Evolutionary conservation across 148 eudicot species (phyloP).

Genomic region (Chenopodium quinoa): DNA sequence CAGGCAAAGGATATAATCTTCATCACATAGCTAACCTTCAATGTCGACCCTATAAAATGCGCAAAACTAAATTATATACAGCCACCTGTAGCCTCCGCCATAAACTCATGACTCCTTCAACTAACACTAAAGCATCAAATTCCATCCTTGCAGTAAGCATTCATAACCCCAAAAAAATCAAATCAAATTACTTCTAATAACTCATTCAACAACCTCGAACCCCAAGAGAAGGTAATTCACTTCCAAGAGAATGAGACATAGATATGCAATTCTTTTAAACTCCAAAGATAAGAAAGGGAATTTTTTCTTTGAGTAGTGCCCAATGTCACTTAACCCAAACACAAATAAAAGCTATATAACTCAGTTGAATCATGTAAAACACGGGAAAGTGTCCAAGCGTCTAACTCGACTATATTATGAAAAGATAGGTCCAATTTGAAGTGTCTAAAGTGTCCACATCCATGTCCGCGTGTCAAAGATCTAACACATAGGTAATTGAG

Average conservation of each 20-base stretch:
- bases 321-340: neutral
- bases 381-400: too few species aligned
- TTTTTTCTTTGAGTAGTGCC: neutral
- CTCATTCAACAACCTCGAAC: slow-evolving; percentile 1
- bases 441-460: too few species aligned
- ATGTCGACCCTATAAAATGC: neutral
- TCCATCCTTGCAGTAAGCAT: neutral
- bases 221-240: neutral
- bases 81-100: neutral
- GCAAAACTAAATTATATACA: neutral
- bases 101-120: neutral
- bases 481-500: too few species aligned
- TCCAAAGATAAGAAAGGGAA: neutral
- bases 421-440: too few species aligned
- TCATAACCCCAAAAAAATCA: neutral
- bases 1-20: neutral
- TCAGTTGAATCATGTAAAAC: too few species aligned
- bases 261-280: neutral
- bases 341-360: neutral
- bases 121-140: neutral
- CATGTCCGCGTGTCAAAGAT: too few species aligned
- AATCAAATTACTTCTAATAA: neutral
- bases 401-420: too few species aligned
- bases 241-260: neutral
- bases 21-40: neutral